phyloP scores from a whole-genome alignment of 305 asterid genomes.

The Fraxinus floribunda region DNA sequence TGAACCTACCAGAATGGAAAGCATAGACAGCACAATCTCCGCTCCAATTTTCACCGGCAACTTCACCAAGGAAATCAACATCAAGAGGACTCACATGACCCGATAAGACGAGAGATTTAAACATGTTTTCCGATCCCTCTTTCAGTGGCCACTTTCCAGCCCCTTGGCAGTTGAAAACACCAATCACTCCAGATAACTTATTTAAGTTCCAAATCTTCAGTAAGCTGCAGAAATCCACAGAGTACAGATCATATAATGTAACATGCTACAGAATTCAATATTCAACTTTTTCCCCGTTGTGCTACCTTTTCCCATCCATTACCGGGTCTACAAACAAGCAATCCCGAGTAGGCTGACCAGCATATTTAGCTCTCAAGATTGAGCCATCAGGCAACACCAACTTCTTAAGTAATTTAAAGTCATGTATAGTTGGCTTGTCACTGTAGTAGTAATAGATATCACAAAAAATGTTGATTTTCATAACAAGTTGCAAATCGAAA shows the following conservation, averaged over 20 bases:
- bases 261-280: neutral
- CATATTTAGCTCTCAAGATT: constrained; percentile 30
- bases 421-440: constrained; percentile 13
- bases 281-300: neutral
- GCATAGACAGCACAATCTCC: constrained; percentile 45
- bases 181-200: constrained; percentile 41
- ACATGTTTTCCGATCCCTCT: constrained; percentile 14
- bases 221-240: constrained; percentile 30
- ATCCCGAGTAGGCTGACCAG: constrained; percentile 33
- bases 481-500: neutral
- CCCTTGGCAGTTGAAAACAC: constrained; percentile 55
- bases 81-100: constrained; percentile 39
- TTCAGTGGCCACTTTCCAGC: constrained; percentile 43
- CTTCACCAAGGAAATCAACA: constrained; percentile 38
- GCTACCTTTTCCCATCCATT: constrained; percentile 39
- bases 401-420: constrained; percentile 30
- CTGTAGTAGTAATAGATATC: neutral
- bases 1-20: constrained; percentile 31
- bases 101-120: constrained; percentile 24
- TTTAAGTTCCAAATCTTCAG: constrained; percentile 54
- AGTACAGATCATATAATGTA: constrained; percentile 14
- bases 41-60: constrained; percentile 27
- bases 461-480: neutral
- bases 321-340: constrained; percentile 34
- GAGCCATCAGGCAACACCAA: constrained; percentile 36